Conservation (phyloP, 2,329 filamentous ascomycete species). For the Coniochaeta sp. region DNA sequence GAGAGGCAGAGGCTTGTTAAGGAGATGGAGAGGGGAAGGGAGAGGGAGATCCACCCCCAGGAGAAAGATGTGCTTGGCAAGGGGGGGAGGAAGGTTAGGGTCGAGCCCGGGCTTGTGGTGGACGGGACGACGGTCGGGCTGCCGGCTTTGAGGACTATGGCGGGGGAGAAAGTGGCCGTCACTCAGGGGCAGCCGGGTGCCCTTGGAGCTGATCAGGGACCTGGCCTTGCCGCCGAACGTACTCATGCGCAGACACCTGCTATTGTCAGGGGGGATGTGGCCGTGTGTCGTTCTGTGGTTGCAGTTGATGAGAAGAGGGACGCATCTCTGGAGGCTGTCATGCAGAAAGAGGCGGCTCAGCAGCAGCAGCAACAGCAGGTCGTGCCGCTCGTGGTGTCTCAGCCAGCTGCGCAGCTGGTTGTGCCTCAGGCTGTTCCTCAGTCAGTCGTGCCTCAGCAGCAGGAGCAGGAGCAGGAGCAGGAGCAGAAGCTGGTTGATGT, state of each 20-base stretch:
- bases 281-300: neutral
- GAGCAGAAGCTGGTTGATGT: constrained; percentile 5
- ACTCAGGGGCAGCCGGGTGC: neutral
- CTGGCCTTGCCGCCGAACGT: no score
- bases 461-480: neutral
- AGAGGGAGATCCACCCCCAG: neutral
- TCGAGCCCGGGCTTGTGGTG: neutral
- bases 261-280: neutral
- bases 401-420: neutral
- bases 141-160: neutral
- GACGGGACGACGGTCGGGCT: neutral
- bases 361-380: neutral
- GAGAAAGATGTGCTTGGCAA: neutral
- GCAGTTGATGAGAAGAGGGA: neutral
- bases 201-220: neutral
- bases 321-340: neutral
- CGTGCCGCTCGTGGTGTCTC: neutral
- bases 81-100: neutral
- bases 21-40: neutral
- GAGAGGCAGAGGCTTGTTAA: neutral
- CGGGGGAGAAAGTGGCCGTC: neutral
- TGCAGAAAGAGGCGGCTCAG: no score
- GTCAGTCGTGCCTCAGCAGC: neutral
- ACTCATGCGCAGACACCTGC: neutral
- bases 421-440: neutral